These are phyloP conservation scores for Pythium plurisporium DNA, from an alignment of 352 stramenopile species.

Conservation along the genomic window DNA sequence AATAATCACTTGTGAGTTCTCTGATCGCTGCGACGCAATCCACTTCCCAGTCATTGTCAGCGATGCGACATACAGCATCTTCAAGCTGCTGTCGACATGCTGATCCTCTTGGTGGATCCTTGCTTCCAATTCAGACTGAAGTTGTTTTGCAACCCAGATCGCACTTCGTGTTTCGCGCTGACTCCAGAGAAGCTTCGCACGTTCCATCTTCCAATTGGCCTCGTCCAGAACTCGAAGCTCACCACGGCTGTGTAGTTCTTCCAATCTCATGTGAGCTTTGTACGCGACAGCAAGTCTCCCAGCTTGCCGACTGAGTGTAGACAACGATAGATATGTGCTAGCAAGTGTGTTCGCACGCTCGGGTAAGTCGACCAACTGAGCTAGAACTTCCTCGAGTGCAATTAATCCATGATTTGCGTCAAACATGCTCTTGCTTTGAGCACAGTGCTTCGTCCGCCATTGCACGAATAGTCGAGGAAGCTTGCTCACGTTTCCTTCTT, in stretches of 20 bases:
- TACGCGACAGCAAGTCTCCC: conserved; percentile 65
- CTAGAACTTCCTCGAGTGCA: conserved; percentile 54
- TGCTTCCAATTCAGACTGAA: conserved; percentile 38
- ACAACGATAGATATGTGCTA: conserved; percentile 53
- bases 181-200: conserved; percentile 75
- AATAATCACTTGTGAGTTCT: conserved; percentile 89
- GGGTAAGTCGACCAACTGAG: conserved; percentile 33
- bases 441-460: conserved; percentile 34
- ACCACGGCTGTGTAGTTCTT: conserved; percentile 39
- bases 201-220: conserved; percentile 69
- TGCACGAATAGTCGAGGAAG: conserved; percentile 24
- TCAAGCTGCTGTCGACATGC: conserved; percentile 23
- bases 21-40: conserved; percentile 91
- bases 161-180: conserved; percentile 66
- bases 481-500: neutral
- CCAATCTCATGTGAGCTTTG: conserved; percentile 52
- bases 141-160: conserved; percentile 63
- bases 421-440: conserved; percentile 31
- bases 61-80: conserved; percentile 55
- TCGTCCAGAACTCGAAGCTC: conserved; percentile 34
- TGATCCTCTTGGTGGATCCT: conserved; percentile 22
- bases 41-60: conserved; percentile 88
- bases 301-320: conserved; percentile 55
- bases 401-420: conserved; percentile 55
- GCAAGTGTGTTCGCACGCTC: conserved; percentile 26